Conservation (phyloP, 441 rosid species). For the Erodium moschatum region DNA sequence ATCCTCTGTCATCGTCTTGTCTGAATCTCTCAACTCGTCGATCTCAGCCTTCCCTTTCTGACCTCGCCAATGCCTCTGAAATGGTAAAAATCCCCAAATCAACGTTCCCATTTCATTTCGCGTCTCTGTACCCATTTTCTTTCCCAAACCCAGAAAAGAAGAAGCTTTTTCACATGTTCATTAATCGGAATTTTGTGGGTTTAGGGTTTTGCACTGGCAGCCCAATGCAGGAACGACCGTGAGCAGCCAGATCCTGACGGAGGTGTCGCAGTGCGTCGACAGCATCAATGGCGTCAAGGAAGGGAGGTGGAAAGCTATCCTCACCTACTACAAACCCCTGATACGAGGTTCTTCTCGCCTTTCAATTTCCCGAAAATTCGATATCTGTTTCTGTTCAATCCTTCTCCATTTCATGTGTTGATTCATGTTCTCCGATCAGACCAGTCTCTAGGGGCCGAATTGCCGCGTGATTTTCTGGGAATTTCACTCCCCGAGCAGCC, state of each 20-base stretch:
- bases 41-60: not conserved
- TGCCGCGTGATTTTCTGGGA: constrained; percentile 72
- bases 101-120: no score
- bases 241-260: constrained; percentile 75
- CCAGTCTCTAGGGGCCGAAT: constrained; percentile 26
- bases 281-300: constrained; percentile 74
- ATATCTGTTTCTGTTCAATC: not conserved
- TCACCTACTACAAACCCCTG: constrained; percentile 63
- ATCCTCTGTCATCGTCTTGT: no score
- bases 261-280: constrained; percentile 44
- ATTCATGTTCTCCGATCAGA: not conserved
- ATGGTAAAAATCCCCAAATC: constrained; percentile 26
- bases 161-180: not conserved
- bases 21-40: no score
- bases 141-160: no score
- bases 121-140: no score
- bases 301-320: constrained; percentile 84
- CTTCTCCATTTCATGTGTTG: not conserved
- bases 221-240: constrained; percentile 73
- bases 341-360: constrained; percentile 32
- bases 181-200: not conserved
- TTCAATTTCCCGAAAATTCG: not conserved
- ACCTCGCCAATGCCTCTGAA: constrained; percentile 35
- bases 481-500: constrained; percentile 25
- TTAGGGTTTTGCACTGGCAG: constrained; percentile 90